These are phyloP conservation scores for Pisolithus orientalis DNA, from an alignment of 768 basidiomycete genomes.

Conservation along the genomic window DNA sequence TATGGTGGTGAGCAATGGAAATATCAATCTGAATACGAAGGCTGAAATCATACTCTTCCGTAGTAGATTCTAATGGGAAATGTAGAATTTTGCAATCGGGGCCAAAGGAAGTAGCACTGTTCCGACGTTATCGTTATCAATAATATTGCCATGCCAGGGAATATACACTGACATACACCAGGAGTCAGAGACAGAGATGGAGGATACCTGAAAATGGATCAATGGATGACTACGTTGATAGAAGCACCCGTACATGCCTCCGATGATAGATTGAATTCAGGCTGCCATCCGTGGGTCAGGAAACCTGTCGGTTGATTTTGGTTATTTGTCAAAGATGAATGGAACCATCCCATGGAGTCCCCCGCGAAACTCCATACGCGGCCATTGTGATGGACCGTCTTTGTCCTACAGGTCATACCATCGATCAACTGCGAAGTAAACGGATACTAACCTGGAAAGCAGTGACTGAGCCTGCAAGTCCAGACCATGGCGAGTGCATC, in stretches of 20 bases:
- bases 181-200: constrained; percentile 42
- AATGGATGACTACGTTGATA: not conserved
- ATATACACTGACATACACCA: constrained; percentile 40
- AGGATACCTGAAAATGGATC: constrained; percentile 37
- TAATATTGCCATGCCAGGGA: not conserved
- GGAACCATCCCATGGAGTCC: constrained; percentile 49
- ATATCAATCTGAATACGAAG: not conserved
- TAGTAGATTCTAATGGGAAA: constrained; percentile 37
- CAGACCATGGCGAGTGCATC: constrained; percentile 24
- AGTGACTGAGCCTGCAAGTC: constrained; percentile 30
- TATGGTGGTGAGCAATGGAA: not conserved
- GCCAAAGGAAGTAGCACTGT: constrained; percentile 54
- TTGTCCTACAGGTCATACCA: not conserved
- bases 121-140: constrained; percentile 12
- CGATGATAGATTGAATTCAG: constrained; percentile 35
- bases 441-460: constrained; percentile 40
- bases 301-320: not conserved
- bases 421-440: not conserved
- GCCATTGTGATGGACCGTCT: constrained; percentile 32
- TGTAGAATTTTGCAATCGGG: constrained; percentile 40
- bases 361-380: constrained; percentile 37
- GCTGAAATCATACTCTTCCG: constrained; percentile 31
- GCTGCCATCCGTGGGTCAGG: constrained; percentile 31
- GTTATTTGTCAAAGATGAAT: constrained; percentile 21
- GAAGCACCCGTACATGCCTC: constrained; percentile 8